These are phyloP conservation scores for Grifola frondosa DNA, from an alignment of 1,284 basidiomycete genomes.

Conservation along the genomic window DNA sequence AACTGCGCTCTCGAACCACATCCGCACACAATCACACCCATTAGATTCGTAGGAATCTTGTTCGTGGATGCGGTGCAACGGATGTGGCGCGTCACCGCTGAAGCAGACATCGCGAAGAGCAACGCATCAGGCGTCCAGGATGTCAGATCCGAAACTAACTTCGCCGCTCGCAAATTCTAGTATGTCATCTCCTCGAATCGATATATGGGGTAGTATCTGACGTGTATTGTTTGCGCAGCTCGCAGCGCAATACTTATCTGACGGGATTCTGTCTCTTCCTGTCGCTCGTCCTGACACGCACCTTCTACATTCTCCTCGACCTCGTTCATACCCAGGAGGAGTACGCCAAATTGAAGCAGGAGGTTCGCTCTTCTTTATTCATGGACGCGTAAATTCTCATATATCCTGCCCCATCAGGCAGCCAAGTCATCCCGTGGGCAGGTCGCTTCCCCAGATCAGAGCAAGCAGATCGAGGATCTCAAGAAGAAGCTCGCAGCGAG, in stretches of 20 bases:
- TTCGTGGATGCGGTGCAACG: slow-evolving; percentile 92
- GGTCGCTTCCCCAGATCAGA: slow-evolving; percentile 42
- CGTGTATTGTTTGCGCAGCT: slow-evolving; percentile 44
- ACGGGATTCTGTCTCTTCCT: slow-evolving; percentile 94
- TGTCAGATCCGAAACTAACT: slow-evolving; percentile 78
- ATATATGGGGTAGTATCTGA: background rate
- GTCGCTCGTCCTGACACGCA: slow-evolving; percentile 88
- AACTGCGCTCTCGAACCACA: background rate
- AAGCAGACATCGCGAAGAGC: slow-evolving; percentile 70
- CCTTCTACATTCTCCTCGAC: slow-evolving; percentile 90
- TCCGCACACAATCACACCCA: slow-evolving; percentile 1
- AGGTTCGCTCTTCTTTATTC: slow-evolving; percentile 37
- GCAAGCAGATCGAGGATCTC: slow-evolving; percentile 63
- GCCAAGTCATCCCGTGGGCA: slow-evolving; percentile 21
- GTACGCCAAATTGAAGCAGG: slow-evolving; percentile 79
- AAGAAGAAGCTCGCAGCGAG: slow-evolving; percentile 54
- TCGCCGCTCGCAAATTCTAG: slow-evolving; percentile 94
- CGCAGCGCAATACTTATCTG: slow-evolving; percentile 84
- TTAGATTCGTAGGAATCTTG: slow-evolving; percentile 82
- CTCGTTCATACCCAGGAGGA: slow-evolving; percentile 89
- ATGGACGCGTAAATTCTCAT: background rate
- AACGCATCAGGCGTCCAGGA: slow-evolving; percentile 57
- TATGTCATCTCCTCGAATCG: slow-evolving; percentile 38
- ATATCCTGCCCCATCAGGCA: slow-evolving; percentile 9
- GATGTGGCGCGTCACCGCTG: slow-evolving; percentile 84